Percentiles rank a stretch among this genome's conserved stretches.
phyloP scores from a whole-genome alignment of 2,329 filamentous ascomycete species.

The Colletotrichum kahawae region DNA sequence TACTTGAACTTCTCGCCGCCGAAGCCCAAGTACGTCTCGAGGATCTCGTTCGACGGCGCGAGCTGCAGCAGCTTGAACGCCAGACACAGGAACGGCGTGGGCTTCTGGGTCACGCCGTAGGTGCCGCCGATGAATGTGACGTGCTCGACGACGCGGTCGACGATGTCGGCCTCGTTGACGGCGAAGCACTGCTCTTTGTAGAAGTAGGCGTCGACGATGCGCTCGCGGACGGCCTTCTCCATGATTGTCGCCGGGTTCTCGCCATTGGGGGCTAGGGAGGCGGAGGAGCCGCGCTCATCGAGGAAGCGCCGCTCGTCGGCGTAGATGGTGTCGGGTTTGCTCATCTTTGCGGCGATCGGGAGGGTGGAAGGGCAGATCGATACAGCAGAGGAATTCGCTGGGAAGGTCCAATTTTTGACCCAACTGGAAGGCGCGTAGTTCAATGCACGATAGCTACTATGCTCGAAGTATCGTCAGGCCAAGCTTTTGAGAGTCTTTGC shows the following conservation, averaged over 20 bases:
- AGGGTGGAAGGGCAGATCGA: constrained; percentile 11
- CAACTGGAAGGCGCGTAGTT: not conserved
- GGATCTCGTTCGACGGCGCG: constrained; percentile 77
- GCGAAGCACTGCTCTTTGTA: constrained; percentile 99
- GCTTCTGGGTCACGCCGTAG: constrained; percentile 82
- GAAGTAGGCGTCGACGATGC: constrained; percentile 94
- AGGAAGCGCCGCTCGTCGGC: constrained; percentile 84
- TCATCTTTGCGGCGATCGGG: constrained; percentile 29
- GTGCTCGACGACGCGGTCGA: constrained; percentile 86
- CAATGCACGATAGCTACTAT: not conserved
- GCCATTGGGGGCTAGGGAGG: constrained; percentile 78
- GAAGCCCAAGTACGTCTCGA: constrained; percentile 79
- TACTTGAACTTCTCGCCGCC: constrained; percentile 84
- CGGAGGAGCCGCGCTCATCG: constrained; percentile 86
- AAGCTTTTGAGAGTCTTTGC: not conserved
- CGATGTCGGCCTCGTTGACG: constrained; percentile 81
- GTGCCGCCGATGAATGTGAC: constrained; percentile 87
- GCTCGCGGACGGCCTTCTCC: constrained; percentile 94
- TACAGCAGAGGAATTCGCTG: not conserved
- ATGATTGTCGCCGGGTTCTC: constrained; percentile 95
- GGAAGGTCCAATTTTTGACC: not conserved
- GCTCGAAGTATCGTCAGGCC: not conserved
- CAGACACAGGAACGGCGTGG: constrained; percentile 91
- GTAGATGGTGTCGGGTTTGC: constrained; percentile 61
- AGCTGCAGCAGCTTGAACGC: constrained; percentile 95